These are phyloP conservation scores for Auxenochlorella pyrenoidosa DNA, from an alignment of 139 green algal genomes.

Conservation along the genomic window DNA sequence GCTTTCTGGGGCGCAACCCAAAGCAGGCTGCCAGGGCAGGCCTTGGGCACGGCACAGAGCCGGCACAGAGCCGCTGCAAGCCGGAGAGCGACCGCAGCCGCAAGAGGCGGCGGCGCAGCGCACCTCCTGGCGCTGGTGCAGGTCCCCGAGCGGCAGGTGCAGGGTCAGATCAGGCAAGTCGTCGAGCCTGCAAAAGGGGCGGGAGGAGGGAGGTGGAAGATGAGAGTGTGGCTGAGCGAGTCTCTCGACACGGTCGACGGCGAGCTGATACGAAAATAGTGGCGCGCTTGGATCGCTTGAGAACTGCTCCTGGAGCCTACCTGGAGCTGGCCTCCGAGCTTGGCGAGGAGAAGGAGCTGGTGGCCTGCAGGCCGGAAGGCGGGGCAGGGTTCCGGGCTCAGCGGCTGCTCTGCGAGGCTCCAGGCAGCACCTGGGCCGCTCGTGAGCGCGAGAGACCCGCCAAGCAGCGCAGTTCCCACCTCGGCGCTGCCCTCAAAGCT, in stretches of 20 bases:
- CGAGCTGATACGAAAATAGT: too few species aligned
- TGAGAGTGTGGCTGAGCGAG: neutral
- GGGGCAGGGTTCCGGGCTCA: neutral
- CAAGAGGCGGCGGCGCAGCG: neutral
- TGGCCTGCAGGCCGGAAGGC: neutral
- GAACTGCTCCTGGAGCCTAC: neutral
- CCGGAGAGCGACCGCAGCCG: neutral
- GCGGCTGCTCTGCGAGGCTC: neutral
- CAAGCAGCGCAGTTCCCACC: neutral
- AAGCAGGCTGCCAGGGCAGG: too few species aligned
- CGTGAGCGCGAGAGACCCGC: neutral
- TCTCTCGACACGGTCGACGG: too few species aligned
- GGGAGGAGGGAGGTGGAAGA: neutral
- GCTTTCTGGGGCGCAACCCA: too few species aligned
- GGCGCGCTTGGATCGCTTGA: too few species aligned
- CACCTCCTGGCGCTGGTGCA: conserved; percentile 4
- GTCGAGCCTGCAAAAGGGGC: neutral
- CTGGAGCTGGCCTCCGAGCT: conserved; percentile 7
- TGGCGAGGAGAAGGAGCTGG: conserved; percentile 21
- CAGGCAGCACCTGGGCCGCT: neutral
- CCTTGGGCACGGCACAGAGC: too few species aligned
- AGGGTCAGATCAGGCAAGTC: neutral
- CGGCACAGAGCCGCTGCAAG: too few species aligned
- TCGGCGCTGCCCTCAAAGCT: conserved; percentile 10
- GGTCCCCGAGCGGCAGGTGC: neutral